These are phyloP conservation scores for Trichopus zeylanicus DNA, from an alignment of 116 monocot species.

Conservation along the genomic window DNA sequence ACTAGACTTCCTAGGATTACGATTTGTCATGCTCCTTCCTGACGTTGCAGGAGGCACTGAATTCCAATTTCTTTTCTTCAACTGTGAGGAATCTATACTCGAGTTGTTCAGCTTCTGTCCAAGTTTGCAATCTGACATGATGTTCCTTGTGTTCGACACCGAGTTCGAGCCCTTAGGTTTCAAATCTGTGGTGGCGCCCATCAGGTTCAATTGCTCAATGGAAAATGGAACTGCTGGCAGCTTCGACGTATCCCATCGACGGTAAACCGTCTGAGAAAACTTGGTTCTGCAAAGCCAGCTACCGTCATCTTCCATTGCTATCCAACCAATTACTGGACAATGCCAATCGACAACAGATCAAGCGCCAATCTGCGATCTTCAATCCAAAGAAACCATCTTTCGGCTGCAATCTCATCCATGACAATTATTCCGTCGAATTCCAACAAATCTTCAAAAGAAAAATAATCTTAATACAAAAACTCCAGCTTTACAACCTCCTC, in stretches of 20 bases:
- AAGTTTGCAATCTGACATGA: neutral
- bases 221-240: neutral
- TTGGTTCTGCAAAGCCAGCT: slow-evolving; percentile 29
- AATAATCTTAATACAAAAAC: neutral
- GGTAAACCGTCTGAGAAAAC: slow-evolving; percentile 30
- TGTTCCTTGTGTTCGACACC: neutral
- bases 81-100: neutral
- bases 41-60: neutral
- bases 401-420: neutral
- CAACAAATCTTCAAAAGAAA: too few relatives aligned
- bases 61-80: neutral
- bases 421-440: neutral
- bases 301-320: neutral
- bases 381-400: neutral
- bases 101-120: neutral
- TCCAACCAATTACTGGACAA: neutral
- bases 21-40: neutral
- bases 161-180: neutral
- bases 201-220: neutral
- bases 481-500: neutral
- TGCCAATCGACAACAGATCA: neutral
- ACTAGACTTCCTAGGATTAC: neutral
- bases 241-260: slow-evolving; percentile 3
- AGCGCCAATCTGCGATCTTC: too few relatives aligned
- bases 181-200: neutral